Evolutionary conservation across 2,329 filamentous ascomycete genomes (phyloP), one percentile per base, ranked within the genome.

Genomic region (Aspergillus carbonarius): DNA sequence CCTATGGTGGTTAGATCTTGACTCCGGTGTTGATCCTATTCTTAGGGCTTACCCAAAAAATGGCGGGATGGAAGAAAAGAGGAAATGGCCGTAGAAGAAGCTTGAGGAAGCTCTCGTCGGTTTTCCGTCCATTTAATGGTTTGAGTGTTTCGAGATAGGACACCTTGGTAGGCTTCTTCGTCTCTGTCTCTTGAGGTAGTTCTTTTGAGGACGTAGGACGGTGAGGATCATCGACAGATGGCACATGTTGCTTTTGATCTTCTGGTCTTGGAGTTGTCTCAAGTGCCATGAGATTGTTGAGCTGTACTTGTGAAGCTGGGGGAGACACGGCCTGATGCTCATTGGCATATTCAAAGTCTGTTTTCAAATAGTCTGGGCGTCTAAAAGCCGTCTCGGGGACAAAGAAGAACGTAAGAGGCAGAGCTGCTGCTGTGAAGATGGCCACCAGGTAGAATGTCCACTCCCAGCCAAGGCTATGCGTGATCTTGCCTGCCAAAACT

Each of bases 381-480:
- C 82, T 81, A 71, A 86, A 97, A 1, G 92, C 87, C 0, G 91
- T 96, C 76, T 97, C 93, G 0, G 93, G 93, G 50, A 91, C 91
- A 63, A 93, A 86, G 63, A 96, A 83, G 60, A 95, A 78, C 18
- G 96, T 78, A 10, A 89, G 77, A 0, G 91, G 87, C 4, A 97
- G 77, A 55, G 88, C 85, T 5, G 79, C 81, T 4, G 82, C 91
- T 46, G 87, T 83, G 75, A 96, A 96, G 65, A 97, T 96, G 59
- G 92, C 86, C 13, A 96, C 86, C 42, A 97, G 84, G 74, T 93
- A 92, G 70, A 97, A 97, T 0, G 88, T 89, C 92, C 92, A 96
- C 71, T 85, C 78, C 88, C 92, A 96, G n/a, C 87, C 86, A 51
- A 96, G 81, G 0, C 81, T 80, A 49, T 85, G 77, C 3, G 92